Evolutionary conservation across 257 asterid species (phyloP).

Genomic region (Capsicum baccatum): DNA sequence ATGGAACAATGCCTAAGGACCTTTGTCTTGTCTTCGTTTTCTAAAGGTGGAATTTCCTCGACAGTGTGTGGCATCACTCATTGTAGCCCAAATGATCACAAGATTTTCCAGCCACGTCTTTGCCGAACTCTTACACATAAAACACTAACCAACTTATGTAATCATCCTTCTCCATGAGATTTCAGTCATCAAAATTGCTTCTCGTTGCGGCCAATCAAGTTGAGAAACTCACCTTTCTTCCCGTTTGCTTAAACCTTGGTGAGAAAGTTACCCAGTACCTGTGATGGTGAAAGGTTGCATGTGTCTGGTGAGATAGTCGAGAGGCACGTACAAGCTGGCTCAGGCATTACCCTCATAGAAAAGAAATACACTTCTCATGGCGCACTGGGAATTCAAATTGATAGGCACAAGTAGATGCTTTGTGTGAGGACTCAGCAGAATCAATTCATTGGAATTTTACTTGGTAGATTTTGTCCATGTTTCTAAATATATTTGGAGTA

Average conservation of each 20-base stretch:
- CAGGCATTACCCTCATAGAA: not conserved
- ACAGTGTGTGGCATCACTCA: not conserved
- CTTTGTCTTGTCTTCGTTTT: not conserved
- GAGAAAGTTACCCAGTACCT: not conserved
- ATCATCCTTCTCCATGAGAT: not conserved
- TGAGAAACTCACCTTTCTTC: slow-evolving; percentile 4
- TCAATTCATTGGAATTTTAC: slow-evolving; percentile 10
- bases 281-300: not conserved
- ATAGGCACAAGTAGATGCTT: not conserved
- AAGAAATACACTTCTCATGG: not conserved
- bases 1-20: not conserved
- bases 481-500: not conserved
- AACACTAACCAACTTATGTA: not conserved
- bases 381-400: not conserved
- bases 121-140: not conserved
- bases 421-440: not conserved
- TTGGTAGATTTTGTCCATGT: not conserved
- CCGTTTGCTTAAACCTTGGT: not conserved
- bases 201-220: not conserved
- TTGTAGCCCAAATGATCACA: not conserved
- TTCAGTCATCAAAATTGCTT: slow-evolving; percentile 5
- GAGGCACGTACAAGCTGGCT: not conserved
- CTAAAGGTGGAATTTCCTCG: slow-evolving; percentile 1
- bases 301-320: not conserved
- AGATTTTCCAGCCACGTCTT: not conserved